Conservation (phyloP, 2,329 filamentous ascomycete species). For the Ophiostoma perfectum region DNA sequence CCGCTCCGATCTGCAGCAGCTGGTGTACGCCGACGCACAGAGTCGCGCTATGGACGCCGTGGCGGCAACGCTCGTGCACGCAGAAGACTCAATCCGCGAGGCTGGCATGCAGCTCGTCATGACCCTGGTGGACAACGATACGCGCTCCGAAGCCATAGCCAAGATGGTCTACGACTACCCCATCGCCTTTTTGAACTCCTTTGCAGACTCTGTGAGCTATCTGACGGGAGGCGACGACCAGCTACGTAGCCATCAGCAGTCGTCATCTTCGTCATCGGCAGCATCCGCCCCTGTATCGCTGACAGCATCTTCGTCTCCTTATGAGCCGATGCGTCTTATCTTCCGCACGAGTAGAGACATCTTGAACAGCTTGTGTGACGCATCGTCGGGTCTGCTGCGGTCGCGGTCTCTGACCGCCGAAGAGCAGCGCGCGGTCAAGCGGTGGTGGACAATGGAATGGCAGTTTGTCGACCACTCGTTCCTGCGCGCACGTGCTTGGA, state of each 20-base stretch:
- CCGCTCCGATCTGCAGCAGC: slow-evolving; percentile 58
- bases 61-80: slow-evolving; percentile 71
- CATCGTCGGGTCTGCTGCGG: slow-evolving; percentile 51
- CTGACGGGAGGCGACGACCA: slow-evolving; percentile 34
- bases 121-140: slow-evolving; percentile 64
- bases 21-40: slow-evolving; percentile 52
- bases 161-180: slow-evolving; percentile 44
- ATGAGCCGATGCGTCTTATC: slow-evolving; percentile 53
- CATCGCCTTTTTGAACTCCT: slow-evolving; percentile 40
- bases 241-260: not conserved
- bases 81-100: slow-evolving; percentile 71
- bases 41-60: slow-evolving; percentile 59
- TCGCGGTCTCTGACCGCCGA: slow-evolving; percentile 51
- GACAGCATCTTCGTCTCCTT: slow-evolving; percentile 39
- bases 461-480: slow-evolving; percentile 74
- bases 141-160: slow-evolving; percentile 46
- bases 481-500: slow-evolving; percentile 77
- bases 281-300: not conserved
- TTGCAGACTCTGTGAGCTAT: slow-evolving; percentile 39
- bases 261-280: too few species aligned
- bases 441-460: slow-evolving; percentile 85
- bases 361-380: slow-evolving; percentile 52
- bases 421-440: slow-evolving; percentile 62
- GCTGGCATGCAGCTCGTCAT: slow-evolving; percentile 79
- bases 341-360: slow-evolving; percentile 55